phyloP scores from a whole-genome alignment of 495 filamentous ascomycete species.

The Annulohypoxylon nitens region DNA sequence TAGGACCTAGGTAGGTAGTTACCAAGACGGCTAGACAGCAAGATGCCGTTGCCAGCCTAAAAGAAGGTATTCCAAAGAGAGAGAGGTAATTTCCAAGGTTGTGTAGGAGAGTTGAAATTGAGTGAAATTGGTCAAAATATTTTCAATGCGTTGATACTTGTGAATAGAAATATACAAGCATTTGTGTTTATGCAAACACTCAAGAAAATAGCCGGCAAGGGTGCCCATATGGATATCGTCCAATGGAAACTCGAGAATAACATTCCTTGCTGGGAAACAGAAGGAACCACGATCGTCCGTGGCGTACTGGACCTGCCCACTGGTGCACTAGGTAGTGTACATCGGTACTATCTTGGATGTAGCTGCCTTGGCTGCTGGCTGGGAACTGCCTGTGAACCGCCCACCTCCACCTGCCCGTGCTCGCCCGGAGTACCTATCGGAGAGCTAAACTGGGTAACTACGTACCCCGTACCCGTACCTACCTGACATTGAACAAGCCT shows the following conservation, averaged over 20 bases:
- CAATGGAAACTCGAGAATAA: constrained; percentile 34
- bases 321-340: background rate
- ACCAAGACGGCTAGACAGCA: background rate
- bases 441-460: background rate
- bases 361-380: no score
- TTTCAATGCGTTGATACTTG: constrained; percentile 31
- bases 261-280: constrained; percentile 9
- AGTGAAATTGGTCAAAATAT: constrained; percentile 16
- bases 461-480: constrained; percentile 21
- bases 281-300: constrained; percentile 5
- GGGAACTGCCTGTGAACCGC: background rate
- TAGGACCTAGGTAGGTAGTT: background rate
- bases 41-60: constrained; percentile 22
- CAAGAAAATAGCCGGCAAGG: constrained; percentile 29
- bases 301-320: background rate
- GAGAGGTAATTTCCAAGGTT: background rate
- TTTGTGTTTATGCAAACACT: constrained; percentile 38
- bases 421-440: constrained; percentile 27
- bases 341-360: no score
- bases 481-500: background rate
- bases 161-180: constrained; percentile 24
- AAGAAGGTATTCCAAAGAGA: background rate
- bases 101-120: background rate
- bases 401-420: background rate
- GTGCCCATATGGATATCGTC: background rate